These are phyloP conservation scores for Protomyces inouyei DNA, from an alignment of 1,139 yeast genomes.

Conservation along the genomic window DNA sequence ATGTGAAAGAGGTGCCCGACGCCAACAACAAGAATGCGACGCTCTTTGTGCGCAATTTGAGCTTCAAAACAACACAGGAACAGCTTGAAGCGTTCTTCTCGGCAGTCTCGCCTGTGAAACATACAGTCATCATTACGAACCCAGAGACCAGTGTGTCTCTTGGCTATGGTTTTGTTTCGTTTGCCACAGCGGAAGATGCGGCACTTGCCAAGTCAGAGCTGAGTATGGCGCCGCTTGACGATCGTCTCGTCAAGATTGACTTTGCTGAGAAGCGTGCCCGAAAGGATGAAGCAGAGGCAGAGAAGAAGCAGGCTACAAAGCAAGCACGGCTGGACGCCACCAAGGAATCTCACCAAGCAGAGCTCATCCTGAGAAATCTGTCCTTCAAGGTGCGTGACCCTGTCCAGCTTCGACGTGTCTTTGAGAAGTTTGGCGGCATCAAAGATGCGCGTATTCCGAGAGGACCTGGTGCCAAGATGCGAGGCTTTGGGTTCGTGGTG, in stretches of 20 bases:
- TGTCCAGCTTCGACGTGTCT: constrained; percentile 61
- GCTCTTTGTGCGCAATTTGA: constrained; percentile 77
- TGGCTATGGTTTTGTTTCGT: constrained; percentile 95
- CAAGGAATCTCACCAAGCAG: constrained; percentile 31
- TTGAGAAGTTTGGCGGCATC: constrained; percentile 77
- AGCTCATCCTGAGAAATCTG: constrained; percentile 74
- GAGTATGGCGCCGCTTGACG: constrained; percentile 61
- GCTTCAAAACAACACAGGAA: constrained; percentile 71
- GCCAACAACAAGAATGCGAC: constrained; percentile 24
- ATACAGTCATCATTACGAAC: constrained; percentile 87
- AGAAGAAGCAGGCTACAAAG: constrained; percentile 33
- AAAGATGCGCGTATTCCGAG: constrained; percentile 86
- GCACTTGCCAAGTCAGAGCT: constrained; percentile 64
- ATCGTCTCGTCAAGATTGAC: constrained; percentile 67
- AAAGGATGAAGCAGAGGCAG: constrained; percentile 42
- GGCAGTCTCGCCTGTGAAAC: constrained; percentile 89
- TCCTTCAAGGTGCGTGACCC: constrained; percentile 94
- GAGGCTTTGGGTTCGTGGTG: constrained; percentile 91
- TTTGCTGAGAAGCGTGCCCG: constrained; percentile 90
- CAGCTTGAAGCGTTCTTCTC: constrained; percentile 79
- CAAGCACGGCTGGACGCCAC: constrained; percentile 35
- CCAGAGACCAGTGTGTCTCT: constrained; percentile 61
- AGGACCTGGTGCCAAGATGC: constrained; percentile 80
- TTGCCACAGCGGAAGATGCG: constrained; percentile 81
- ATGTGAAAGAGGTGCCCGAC: constrained; percentile 6